A percentile compares a stretch with the other conserved stretches of the same genome.
These are phyloP conservation scores for Taphrina wiesneri DNA, from an alignment of 1,139 yeast genomes.

Conservation along the genomic window DNA sequence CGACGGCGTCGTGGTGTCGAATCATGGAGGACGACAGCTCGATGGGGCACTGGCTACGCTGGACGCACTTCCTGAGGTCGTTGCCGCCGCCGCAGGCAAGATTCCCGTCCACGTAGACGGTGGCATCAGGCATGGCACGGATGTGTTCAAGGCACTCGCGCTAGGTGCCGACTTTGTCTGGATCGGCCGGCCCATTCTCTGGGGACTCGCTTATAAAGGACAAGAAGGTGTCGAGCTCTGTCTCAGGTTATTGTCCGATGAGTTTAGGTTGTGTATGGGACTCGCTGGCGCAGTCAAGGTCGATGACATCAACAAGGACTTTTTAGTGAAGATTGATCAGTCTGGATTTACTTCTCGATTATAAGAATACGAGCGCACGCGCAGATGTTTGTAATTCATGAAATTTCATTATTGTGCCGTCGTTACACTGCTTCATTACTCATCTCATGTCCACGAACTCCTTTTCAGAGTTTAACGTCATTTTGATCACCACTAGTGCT, in stretches of 20 bases:
- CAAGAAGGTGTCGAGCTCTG: constrained; percentile 58
- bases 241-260: constrained; percentile 44
- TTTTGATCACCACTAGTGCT: not conserved
- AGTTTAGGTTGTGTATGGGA: constrained; percentile 45
- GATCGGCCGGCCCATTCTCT: constrained; percentile 65
- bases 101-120: constrained; percentile 67
- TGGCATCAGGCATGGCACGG: constrained; percentile 67
- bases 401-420: not conserved
- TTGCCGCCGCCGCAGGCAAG: constrained; percentile 52
- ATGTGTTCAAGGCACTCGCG: constrained; percentile 65
- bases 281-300: constrained; percentile 38
- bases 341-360: constrained; percentile 18
- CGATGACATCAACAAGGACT: constrained; percentile 37
- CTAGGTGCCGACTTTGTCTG: constrained; percentile 76
- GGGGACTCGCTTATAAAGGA: constrained; percentile 66
- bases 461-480: not conserved
- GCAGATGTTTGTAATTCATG: not conserved
- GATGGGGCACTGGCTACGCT: constrained; percentile 64
- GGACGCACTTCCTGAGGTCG: constrained; percentile 63
- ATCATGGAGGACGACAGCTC: constrained; percentile 72
- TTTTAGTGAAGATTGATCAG: constrained; percentile 31
- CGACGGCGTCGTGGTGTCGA: constrained; percentile 64
- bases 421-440: not conserved
- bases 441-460: not conserved
- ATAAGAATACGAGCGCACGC: not conserved